Conservation (phyloP, 352 stramenopile genomes). For the Phytophthora niederhauseri region DNA sequence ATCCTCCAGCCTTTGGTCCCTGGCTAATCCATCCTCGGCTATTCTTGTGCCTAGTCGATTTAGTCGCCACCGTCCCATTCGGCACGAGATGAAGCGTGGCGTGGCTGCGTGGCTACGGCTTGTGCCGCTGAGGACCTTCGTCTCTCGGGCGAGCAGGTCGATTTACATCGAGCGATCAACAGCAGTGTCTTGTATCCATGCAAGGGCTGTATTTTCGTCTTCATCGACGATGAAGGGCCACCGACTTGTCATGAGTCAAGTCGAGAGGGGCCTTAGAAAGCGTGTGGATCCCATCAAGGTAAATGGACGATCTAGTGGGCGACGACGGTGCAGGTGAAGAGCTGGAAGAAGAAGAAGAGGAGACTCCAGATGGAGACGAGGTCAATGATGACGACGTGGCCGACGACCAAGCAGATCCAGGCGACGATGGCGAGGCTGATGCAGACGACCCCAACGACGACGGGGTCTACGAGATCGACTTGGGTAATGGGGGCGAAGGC, state of each 20-base stretch:
- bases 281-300: neutral
- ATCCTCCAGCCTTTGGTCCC: constrained; percentile 1
- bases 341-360: constrained; percentile 10
- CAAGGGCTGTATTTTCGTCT: neutral
- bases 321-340: constrained; percentile 3
- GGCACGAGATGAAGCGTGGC: constrained; percentile 17
- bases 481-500: constrained; percentile 1
- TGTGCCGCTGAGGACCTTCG: neutral
- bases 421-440: constrained; percentile 1
- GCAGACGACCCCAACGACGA: constrained; percentile 14
- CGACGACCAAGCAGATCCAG: neutral
- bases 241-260: neutral
- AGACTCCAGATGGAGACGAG: neutral
- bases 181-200: neutral
- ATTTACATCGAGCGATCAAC: neutral
- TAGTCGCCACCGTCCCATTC: constrained; percentile 16
- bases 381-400: constrained; percentile 10
- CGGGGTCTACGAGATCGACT: constrained; percentile 26
- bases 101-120: constrained; percentile 1
- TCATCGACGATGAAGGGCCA: neutral
- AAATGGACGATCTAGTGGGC: constrained; percentile 11
- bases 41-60: constrained; percentile 17
- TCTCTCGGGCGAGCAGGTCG: neutral
- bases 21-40: constrained; percentile 2
- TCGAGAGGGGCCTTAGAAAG: neutral